Evolutionary conservation across 2,329 filamentous ascomycete species (phyloP), one percentile per base, ranked within the genome.

Genomic region (Xylaria sp.): DNA sequence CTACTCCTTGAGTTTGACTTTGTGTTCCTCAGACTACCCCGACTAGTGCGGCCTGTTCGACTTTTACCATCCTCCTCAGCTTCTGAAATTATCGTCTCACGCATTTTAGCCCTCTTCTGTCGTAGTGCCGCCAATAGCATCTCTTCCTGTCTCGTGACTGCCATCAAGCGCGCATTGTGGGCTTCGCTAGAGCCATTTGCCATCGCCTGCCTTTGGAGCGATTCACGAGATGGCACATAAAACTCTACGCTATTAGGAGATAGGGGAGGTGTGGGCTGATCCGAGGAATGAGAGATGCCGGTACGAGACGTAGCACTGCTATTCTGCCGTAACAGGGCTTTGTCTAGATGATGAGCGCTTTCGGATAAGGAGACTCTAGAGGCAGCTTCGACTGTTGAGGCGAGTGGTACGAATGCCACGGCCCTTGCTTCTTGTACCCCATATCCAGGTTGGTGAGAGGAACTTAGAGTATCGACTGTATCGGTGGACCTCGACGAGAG

Each of bases 111-210:
- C n/a, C 86, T 82, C 79, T 87, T 88, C 72, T 85, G 82, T 9
- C 87, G 82, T 50, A 89, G 80, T 2, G 87, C 87, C 1, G 87
- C 84, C 3, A 89, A 79, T 0, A 89, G 80, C 82, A 88, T 84
- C 76, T 89, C 85, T 69, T 89, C 87, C 69, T 88, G 86, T 3
- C 81, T 82, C 0, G 86, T 88, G 21, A 89, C 86, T 0, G 86
- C 85, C 84, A 89, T 88, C 63, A 88, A 80, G 1, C 86, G 83
- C 16, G 79, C 80, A 50, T 79, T 80, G 54, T 76, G 73, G 27
- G 69, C 69, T 54, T 77, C 79, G 42, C 70, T 71, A n/a, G 57
- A 65, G 16, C 72, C 75, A 58, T 58, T 69, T 12, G 67, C 61
- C 35, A 70, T 69, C 18, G 75, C 66, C 27, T 78, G 75, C 37